Evolutionary conservation across 805 yeast species (phyloP).

Genomic region (Cyberlindnera maclurae): DNA sequence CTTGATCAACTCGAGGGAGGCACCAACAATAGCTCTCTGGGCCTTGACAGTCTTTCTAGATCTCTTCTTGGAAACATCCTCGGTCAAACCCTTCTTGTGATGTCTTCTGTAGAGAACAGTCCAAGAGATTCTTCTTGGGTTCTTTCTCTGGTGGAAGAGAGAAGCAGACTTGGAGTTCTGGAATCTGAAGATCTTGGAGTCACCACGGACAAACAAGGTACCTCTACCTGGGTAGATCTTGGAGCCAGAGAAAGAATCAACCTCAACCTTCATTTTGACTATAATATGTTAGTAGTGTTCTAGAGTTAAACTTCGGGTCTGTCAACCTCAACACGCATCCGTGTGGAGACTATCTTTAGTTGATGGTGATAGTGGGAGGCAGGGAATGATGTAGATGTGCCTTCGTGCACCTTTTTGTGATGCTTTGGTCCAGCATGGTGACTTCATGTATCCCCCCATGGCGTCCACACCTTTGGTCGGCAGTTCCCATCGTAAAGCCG

Average conservation of each 20-base stretch:
- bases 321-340: background rate
- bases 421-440: too few species aligned
- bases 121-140: slow-evolving; percentile 99
- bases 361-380: too few species aligned
- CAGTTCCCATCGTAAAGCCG: too few species aligned
- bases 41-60: slow-evolving; percentile 95
- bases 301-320: background rate
- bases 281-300: slow-evolving; percentile 15
- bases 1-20: slow-evolving; percentile 95
- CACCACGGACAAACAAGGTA: slow-evolving; percentile 98
- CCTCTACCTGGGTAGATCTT: slow-evolving; percentile 99
- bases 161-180: slow-evolving; percentile 96
- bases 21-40: slow-evolving; percentile 99
- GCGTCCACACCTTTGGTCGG: too few species aligned
- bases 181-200: slow-evolving; percentile 99
- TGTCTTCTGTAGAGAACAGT: slow-evolving; percentile 99
- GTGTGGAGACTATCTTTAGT: too few species aligned
- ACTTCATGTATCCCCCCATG: too few species aligned
- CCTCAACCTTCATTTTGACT: slow-evolving; percentile 91
- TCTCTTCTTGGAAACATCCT: slow-evolving; percentile 96
- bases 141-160: slow-evolving; percentile 98
- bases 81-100: slow-evolving; percentile 99
- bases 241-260: slow-evolving; percentile 98
- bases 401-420: too few species aligned
- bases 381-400: too few species aligned